Evolutionary conservation across 805 yeast genomes (phyloP).

Genomic region (Candida khao-thaluensis): DNA sequence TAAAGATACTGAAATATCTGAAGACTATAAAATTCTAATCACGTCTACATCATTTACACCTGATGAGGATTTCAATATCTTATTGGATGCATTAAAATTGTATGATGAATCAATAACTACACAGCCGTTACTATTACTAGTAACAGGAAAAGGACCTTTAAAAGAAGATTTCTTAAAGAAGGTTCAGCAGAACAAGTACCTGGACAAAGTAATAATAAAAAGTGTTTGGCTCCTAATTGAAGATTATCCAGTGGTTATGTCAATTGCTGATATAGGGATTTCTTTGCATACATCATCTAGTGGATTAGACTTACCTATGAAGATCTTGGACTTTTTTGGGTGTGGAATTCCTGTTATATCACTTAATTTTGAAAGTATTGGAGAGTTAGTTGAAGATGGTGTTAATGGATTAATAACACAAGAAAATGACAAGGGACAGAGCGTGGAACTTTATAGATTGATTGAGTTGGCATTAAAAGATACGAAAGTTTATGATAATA

Average conservation of each 20-base stretch:
- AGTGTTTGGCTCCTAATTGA: slow-evolving; percentile 76
- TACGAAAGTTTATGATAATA: slow-evolving; percentile 28
- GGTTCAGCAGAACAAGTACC: slow-evolving; percentile 45
- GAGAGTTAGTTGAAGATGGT: slow-evolving; percentile 69
- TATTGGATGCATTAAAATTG: slow-evolving; percentile 63
- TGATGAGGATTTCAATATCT: slow-evolving; percentile 80
- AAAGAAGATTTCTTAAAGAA: slow-evolving; percentile 48
- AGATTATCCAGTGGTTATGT: slow-evolving; percentile 75
- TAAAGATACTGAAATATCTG: slow-evolving; percentile 20
- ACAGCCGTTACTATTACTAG: slow-evolving; percentile 56
- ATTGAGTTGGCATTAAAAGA: slow-evolving; percentile 28
- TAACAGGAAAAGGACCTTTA: slow-evolving; percentile 97
- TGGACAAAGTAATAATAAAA: slow-evolving; percentile 53
- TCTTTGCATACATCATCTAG: slow-evolving; percentile 90
- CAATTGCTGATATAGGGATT: slow-evolving; percentile 80
- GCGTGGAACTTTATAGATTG: slow-evolving; percentile 24
- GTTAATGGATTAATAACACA: slow-evolving; percentile 55
- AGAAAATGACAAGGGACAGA: slow-evolving; percentile 1
- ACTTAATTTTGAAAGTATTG: slow-evolving; percentile 69
- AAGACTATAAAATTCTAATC: slow-evolving; percentile 61
- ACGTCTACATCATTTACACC: slow-evolving; percentile 94
- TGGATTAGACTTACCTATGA: slow-evolving; percentile 96
- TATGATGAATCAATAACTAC: slow-evolving; percentile 46
- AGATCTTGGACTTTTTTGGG: slow-evolving; percentile 93
- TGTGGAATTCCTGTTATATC: slow-evolving; percentile 91